A percentile compares a stretch with the other conserved stretches of the same genome.
phyloP scores from a whole-genome alignment of 164 flowering plant species.

The Piper longum region DNA sequence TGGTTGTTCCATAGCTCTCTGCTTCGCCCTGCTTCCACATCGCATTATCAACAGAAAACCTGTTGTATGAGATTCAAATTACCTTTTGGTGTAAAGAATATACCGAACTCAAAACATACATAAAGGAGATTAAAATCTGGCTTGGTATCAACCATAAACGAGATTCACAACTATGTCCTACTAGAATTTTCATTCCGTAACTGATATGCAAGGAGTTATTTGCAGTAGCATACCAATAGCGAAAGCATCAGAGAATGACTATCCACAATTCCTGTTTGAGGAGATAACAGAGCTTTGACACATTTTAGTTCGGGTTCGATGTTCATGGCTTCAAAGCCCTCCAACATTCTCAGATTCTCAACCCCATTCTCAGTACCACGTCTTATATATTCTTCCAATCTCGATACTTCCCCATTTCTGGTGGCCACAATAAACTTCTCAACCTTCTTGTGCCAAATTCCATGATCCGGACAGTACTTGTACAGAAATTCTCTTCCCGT shows the following conservation, averaged over 20 bases:
- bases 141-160: neutral
- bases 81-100: neutral
- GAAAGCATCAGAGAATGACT: constrained; percentile 77
- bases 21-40: neutral
- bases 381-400: constrained; percentile 34
- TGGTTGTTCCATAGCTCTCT: neutral
- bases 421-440: constrained; percentile 92
- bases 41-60: neutral
- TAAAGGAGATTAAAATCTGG: neutral
- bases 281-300: constrained; percentile 60
- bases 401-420: constrained; percentile 37
- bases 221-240: constrained; percentile 38
- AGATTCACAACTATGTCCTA: neutral
- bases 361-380: constrained; percentile 67
- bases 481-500: constrained; percentile 69
- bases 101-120: neutral
- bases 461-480: constrained; percentile 46
- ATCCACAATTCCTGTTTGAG: constrained; percentile 74
- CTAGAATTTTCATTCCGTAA: neutral
- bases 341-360: constrained; percentile 55
- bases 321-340: constrained; percentile 54
- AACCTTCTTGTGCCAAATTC: constrained; percentile 56
- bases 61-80: neutral
- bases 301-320: constrained; percentile 76
- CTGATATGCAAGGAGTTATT: neutral